Base-by-base conservation (phyloP, 495 filamentous ascomycete species). In the Cryomyces minteri region DNA sequence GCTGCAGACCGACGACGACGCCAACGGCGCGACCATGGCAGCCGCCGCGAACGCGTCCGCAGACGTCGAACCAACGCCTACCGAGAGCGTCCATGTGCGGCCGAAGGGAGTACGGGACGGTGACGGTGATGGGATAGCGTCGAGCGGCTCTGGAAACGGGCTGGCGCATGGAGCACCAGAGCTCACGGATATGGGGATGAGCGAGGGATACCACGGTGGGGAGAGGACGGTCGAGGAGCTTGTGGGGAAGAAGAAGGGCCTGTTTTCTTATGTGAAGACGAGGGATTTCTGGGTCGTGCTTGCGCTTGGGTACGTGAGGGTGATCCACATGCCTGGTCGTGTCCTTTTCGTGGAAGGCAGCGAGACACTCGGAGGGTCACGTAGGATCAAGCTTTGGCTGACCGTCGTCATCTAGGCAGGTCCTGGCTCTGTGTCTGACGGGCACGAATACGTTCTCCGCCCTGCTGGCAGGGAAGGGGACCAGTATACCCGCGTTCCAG, bases 401-500 rank as follows among this genome's bases (percentile, higher is more conserved):
- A 29, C 4, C 44, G n/a, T n/a, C 46, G 12, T 39, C 7, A 9
- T 10, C 9, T 38, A 84, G 81, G 45, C 88, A 96, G 71, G 54
- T 86, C 33, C 76, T 95, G 14, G 72, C 88, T 5, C 75, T 96
- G 48, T 82, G 83, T 65, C 86, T 92, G 62, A 94, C 86, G 4
- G 73, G 73, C 11, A 90, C 84, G 14, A 90, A 88, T 60, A 95
- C 88, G 39, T 83, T 96, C 62, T 81, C 80, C 14, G 69, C 71
- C 9, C 75, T 95, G 18, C 80, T 98, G 10, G 70, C 67, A 18
- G 53, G 58, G 2, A 61, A 74, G 44, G 70, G 74, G 29, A 90
- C 84, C 47, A 84, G 74, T 30, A 92, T 98, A 54, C 90, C 90
- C n/a, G 87, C 90, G 36, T 94, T 95, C 65, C 90, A 98, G 65